Evolutionary conservation across 139 green algal genomes (phyloP), one percentile per base, ranked within the genome.

Genomic region (Trebouxia sp.): DNA sequence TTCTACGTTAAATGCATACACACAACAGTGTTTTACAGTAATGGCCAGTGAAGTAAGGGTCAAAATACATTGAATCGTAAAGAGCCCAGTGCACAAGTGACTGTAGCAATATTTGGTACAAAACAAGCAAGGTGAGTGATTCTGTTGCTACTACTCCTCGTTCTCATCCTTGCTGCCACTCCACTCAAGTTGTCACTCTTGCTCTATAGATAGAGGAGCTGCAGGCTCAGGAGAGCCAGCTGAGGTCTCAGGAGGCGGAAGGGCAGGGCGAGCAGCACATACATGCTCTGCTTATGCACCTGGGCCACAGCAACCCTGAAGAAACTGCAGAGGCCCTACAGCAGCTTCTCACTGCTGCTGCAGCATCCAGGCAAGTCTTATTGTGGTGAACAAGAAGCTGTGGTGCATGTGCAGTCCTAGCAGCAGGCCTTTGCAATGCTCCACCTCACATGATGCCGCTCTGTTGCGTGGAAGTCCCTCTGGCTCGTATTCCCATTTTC

Each of bases 141-240:
- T n/a, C n/a, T n/a, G n/a, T n/a, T n/a, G n/a, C n/a, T n/a, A n/a
- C n/a, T n/a, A n/a, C n/a, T n/a, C n/a, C n/a, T n/a, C n/a, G n/a
- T n/a, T n/a, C n/a, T 10, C 47, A 53, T 3, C 47, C 20, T 53
- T 14, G 3, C 47, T 5, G 47, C 47, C 20, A 17, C 47, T 17
- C 1, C 1, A 53, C 47, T 17, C 1, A 53, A 5, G 20, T 6
- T 53, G 47, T 53, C 47, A 53, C 20, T 53, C 47, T 53, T 26
- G 4, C 14, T 53, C 3, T 69, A 30, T 35, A 72, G 62, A 72
- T 72, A 42, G 62, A 72, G 62, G 62, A 72, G 62, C 30, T 72
- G 11, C 62, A 72, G 28, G 62, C 62, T 30, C 62, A 72, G 20
- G 62, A 72, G 62, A 72, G 62, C 20, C 32, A 72, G 32, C 62